These are phyloP conservation scores for Haematococcus lacustris DNA, from an alignment of 139 green algal species.

Conservation along the genomic window DNA sequence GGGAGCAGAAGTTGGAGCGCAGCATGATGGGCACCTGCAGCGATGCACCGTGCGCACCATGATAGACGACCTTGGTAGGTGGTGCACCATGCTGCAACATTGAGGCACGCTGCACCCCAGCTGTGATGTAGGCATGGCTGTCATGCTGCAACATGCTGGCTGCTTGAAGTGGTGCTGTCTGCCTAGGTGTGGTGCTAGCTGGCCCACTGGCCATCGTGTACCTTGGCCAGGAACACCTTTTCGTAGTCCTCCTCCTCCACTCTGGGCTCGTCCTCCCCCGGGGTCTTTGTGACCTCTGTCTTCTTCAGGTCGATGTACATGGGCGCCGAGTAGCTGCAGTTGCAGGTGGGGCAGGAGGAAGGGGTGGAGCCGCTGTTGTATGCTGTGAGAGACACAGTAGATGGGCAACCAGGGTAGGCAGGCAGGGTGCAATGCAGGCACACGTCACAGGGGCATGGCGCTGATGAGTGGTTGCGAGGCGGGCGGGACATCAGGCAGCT, in stretches of 20 bases:
- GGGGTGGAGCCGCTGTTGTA: not conserved
- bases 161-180: not conserved
- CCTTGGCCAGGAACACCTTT: slow-evolving; percentile 92
- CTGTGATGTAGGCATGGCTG: not conserved
- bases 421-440: not conserved
- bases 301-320: slow-evolving; percentile 92
- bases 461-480: not conserved
- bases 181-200: too few species aligned
- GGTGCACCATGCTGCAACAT: not conserved
- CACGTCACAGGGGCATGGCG: not conserved
- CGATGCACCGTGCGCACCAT: not conserved
- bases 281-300: slow-evolving; percentile 43
- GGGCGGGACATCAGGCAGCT: not conserved
- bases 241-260: slow-evolving; percentile 39
- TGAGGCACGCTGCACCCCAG: not conserved
- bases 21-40: slow-evolving; percentile 98
- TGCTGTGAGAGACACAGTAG: not conserved
- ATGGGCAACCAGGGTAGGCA: not conserved
- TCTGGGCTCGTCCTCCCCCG: slow-evolving; percentile 32
- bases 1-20: slow-evolving; percentile 82
- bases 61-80: not conserved
- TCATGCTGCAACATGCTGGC: not conserved
- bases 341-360: not conserved
- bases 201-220: slow-evolving; percentile 8
- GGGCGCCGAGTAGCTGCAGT: slow-evolving; percentile 82